Base-by-base conservation (phyloP, 306 rosid genomes). In the Sesbania bispinosa region DNA sequence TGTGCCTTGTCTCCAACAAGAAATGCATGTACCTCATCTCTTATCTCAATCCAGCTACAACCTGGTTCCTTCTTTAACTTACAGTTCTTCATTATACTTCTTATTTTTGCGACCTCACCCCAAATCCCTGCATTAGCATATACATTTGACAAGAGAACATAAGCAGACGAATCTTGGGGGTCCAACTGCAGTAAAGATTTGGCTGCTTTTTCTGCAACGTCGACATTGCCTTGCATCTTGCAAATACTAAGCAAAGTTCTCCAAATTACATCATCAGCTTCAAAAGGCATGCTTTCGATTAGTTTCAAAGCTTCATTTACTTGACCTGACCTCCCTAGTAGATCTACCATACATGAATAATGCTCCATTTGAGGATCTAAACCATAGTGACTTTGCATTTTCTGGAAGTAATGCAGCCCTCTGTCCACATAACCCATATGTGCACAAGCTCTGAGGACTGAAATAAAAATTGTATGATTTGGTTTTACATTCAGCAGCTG, bases 21-120 rank as follows among this genome's bases (percentile, higher is more conserved):
- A 81, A 93, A 93, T 13, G 88, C 77, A 23, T 88, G 91, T 2
- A 90, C 82, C 82, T 87, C 90, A 39, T 88, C 90, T 79, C 87
- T 88, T 20, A 90, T 80, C 85, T 93, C 97, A 72, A 93, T 87
- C 98, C 97, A 93, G 76, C 98, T 93, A 54, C 98, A 93, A 74
- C 92, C 97, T 0, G 98, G 97, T 62, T 93, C 97, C 78, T 93
- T 93, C 78, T 87, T 90, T 43, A 90, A 67, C 57, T 64, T 78
- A 64, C 68, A 45, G 45, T 67, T 67, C 86, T 81, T 88, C 98
- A 90, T 93, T 39, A 80, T 77, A 77, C 77, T 85, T 79, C 96
- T 85, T 62, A 87, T 84, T 78, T 77, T 75, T 0, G 96, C 83
- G 10, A 89, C 93, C 79, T 88, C 86, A 33, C 70, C 75, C 98